Conservation (phyloP, 225 moss, liverwort and hornwort genomes). For the Bryoerythrophyllum caledonicum region DNA sequence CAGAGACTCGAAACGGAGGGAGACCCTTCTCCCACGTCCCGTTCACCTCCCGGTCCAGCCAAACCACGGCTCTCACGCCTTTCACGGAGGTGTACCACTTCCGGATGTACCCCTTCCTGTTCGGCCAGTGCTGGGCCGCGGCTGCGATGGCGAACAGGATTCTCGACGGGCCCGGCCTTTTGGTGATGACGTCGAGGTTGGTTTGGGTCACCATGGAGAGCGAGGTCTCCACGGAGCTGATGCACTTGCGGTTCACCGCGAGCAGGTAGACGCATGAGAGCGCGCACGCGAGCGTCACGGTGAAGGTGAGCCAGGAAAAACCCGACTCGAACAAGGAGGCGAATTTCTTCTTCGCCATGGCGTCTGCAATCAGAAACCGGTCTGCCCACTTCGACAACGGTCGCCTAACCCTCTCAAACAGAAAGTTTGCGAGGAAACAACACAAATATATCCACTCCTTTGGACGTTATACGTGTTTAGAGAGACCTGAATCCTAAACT, state of each 20-base stretch:
- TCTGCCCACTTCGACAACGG: too few relatives aligned
- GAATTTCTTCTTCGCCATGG: constrained; percentile 16
- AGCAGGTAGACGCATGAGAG: constrained; percentile 13
- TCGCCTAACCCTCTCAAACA: too few relatives aligned
- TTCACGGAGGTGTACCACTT: constrained; percentile 37
- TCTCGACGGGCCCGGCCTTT: constrained; percentile 20
- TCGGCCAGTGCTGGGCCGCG: constrained; percentile 21
- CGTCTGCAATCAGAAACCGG: too few relatives aligned
- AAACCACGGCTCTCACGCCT: constrained; percentile 34
- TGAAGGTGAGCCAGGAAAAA: constrained; percentile 14
- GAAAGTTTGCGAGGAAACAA: too few relatives aligned
- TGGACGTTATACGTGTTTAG: too few relatives aligned
- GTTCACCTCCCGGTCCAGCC: constrained; percentile 41
- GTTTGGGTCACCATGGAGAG: background rate
- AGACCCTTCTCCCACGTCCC: constrained; percentile 9
- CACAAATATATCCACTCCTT: too few relatives aligned
- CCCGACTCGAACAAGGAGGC: constrained; percentile 2
- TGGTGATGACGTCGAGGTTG: background rate
- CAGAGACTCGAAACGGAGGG: constrained; percentile 8
- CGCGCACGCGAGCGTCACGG: background rate
- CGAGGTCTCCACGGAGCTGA: background rate
- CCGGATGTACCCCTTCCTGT: constrained; percentile 24
- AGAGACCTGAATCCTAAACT: too few relatives aligned
- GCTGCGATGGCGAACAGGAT: constrained; percentile 22
- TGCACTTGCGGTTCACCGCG: background rate